These are phyloP conservation scores for Fragosphaeria purpurea DNA, from an alignment of 2,329 filamentous ascomycete genomes.

Conservation along the genomic window DNA sequence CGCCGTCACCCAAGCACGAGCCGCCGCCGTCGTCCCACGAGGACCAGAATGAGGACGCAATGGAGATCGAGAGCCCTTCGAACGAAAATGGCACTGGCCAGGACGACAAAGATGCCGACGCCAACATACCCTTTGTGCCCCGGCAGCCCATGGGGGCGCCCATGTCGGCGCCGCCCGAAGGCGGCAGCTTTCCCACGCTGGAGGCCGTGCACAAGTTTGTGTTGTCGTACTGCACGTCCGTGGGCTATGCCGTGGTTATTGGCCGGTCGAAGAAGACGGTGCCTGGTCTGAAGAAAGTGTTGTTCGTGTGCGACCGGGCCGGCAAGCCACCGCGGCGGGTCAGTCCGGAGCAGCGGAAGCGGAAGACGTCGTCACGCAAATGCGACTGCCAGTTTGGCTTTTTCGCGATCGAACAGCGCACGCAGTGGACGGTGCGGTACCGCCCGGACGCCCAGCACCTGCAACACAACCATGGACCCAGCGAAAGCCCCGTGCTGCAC, in stretches of 20 bases:
- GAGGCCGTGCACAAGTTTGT: conserved; percentile 57
- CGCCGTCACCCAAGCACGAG: conserved; percentile 15
- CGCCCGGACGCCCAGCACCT: conserved; percentile 49
- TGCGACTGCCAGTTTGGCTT: conserved; percentile 62
- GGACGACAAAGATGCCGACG: conserved; percentile 22
- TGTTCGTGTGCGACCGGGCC: conserved; percentile 57
- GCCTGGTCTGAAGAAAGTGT: conserved; percentile 55
- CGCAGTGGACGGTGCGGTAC: conserved; percentile 57
- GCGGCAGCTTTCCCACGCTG: conserved; percentile 52
- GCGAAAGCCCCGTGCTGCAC: conserved; percentile 56
- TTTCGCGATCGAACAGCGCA: conserved; percentile 57
- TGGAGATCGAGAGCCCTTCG: conserved; percentile 37
- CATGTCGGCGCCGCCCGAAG: conserved; percentile 55
- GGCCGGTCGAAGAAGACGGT: conserved; percentile 59
- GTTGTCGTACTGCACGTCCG: conserved; percentile 54
- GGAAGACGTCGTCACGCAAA: conserved; percentile 58
- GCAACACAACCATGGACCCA: conserved; percentile 54
- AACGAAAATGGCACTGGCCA: conserved; percentile 19
- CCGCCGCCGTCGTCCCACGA: conserved; percentile 21
- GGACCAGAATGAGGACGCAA: conserved; percentile 34
- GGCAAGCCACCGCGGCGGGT: conserved; percentile 52
- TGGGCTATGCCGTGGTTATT: conserved; percentile 59
- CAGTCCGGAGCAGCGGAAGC: conserved; percentile 54
- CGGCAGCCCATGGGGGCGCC: conserved; percentile 45
- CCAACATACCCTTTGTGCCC: conserved; percentile 36